Evolutionary conservation across 345 rosid species (phyloP).

Genomic region (Lepidium aucheri): DNA sequence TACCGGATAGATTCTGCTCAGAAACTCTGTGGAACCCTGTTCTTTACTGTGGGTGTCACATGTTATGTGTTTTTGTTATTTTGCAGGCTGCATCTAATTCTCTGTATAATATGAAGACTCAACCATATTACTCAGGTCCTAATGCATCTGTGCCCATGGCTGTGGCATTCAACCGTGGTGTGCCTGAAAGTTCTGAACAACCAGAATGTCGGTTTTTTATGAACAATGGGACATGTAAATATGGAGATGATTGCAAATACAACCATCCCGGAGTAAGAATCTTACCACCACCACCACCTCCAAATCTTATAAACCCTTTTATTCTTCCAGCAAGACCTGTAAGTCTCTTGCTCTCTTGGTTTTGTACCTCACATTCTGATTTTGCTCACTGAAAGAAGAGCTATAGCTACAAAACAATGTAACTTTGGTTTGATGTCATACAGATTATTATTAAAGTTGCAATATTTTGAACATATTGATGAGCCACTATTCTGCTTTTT

Average conservation of each 20-base stretch:
- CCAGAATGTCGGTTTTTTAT: constrained; percentile 67
- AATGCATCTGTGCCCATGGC: constrained; percentile 31
- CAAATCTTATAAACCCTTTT: constrained; percentile 31
- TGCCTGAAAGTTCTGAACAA: constrained; percentile 58
- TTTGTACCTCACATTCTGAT: background rate
- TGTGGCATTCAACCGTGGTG: constrained; percentile 22
- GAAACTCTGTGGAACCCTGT: background rate
- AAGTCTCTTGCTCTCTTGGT: constrained; percentile 26
- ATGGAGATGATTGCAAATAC: constrained; percentile 76
- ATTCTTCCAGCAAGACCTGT: constrained; percentile 71
- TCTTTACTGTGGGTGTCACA: background rate
- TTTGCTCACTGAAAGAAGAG: background rate
- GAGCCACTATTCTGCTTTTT: background rate
- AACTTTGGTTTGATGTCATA: background rate
- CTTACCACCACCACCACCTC: constrained; percentile 25
- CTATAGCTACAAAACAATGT: background rate
- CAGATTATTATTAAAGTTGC: background rate
- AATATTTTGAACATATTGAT: background rate
- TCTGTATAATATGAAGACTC: constrained; percentile 40
- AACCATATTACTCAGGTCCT: constrained; percentile 35
- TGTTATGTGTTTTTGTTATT: background rate
- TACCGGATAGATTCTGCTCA: background rate
- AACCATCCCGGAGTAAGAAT: constrained; percentile 60
- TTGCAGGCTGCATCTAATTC: constrained; percentile 40
- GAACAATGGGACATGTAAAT: constrained; percentile 74